A percentile compares a stretch with the other conserved stretches of the same genome.
Evolutionary conservation across 2,329 filamentous ascomycete species (phyloP).

Genomic region (Fusarium dlaminii): DNA sequence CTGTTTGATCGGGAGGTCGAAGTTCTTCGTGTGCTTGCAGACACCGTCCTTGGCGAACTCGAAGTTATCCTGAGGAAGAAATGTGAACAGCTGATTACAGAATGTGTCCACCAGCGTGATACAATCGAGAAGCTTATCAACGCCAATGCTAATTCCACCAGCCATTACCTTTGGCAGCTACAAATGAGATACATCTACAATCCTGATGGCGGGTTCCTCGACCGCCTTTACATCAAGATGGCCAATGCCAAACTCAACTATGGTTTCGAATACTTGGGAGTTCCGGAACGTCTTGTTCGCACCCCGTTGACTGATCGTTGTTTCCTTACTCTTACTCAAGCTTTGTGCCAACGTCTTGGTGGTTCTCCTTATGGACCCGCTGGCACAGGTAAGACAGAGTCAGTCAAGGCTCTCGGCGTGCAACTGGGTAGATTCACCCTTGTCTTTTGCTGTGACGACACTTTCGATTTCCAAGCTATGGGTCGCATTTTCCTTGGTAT

Average conservation of each 20-base stretch:
- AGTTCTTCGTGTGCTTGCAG: conserved; percentile 84
- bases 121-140: conserved; percentile 87
- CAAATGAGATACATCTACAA: conserved; percentile 97
- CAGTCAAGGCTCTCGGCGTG: conserved; percentile 95
- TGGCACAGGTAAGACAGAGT: conserved; percentile 98
- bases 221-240: conserved; percentile 92
- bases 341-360: conserved; percentile 91
- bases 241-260: conserved; percentile 96
- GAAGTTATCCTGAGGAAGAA: conserved; percentile 90
- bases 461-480: conserved; percentile 99
- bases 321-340: conserved; percentile 97
- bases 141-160: conserved; percentile 76
- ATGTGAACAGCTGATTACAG: conserved; percentile 98
- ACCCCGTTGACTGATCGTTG: conserved; percentile 98
- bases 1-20: conserved; percentile 86
- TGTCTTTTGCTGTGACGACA: conserved; percentile 99
- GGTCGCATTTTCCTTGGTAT: conserved; percentile 99
- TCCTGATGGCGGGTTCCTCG: conserved; percentile 80
- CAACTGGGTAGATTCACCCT: conserved; percentile 97
- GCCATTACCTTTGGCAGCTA: conserved; percentile 90
- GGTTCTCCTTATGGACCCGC: conserved; percentile 97
- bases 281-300: conserved; percentile 93
- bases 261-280: conserved; percentile 97
- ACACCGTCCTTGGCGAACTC: conserved; percentile 89
- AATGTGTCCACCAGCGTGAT: conserved; percentile 97